Evolutionary conservation across 139 green algal genomes (phyloP), one percentile per base, ranked within the genome.

Genomic region (Chlorella vulgaris): DNA sequence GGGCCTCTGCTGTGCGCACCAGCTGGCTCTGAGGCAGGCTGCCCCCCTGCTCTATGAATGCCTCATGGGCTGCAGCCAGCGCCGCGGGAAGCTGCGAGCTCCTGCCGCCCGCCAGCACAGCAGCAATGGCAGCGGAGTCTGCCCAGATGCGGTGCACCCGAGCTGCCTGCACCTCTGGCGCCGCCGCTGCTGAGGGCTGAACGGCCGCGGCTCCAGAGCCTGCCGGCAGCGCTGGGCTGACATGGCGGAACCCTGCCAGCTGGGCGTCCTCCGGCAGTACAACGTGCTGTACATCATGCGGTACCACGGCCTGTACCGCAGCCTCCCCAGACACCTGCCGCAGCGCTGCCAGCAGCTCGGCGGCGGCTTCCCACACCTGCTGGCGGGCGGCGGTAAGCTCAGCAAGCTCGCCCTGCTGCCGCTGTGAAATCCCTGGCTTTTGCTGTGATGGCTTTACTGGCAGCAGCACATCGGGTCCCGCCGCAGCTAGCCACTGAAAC

Each of bases 401-500:
- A 13, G 39, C 55, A 40, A 35, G 22, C 15, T 80, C 74, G 13
- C 4, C 29, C 66, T 73, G 66, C 35, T 39, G n/a, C n/a, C n/a
- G 29, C 62, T 38, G 6, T 28, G 62, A 5, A 6, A 4, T 24
- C 62, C 22, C n/a, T 28, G 8, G 4, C 29, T 22, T n/a, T 7
- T 40, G 29, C 62, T 13, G 10, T 28, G 62, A 5, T 21, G 4
- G n/a, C 62, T 35, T n/a, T 28, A 19, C 7, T 0, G 58, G 74
- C 58, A 80, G 74, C 28, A 80, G 13, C 74, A 47, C 55, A 6
- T 39, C 38, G 19, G 36, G 15, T 18, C 58, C 74, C 55, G 55
- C 74, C 18, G 8, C 58, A 2, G n/a, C 58, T 58, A 80, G 58
- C 58, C 74, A 70, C 39, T 40, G 58, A 35, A 79, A 35, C 53